Conservation (phyloP, 805 yeast species). For the Starmerella potacharoeniae region DNA sequence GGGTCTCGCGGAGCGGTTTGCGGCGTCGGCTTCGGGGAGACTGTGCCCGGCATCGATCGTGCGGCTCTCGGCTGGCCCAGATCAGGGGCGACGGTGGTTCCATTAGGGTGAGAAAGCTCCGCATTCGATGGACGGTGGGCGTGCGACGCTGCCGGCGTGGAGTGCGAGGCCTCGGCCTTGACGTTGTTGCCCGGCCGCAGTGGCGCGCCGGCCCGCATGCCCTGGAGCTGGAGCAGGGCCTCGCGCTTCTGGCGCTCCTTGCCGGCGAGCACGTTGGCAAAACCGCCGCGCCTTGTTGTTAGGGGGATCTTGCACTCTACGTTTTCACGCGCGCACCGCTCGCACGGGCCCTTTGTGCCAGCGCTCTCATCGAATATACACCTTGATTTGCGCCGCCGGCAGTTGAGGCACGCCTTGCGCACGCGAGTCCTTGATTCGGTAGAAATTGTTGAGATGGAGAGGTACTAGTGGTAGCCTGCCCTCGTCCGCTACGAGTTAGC, state of each 20-base stretch:
- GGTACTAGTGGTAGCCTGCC: background rate
- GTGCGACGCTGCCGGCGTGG: no score
- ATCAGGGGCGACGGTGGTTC: no score
- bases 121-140: no score
- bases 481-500: background rate
- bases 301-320: conserved; percentile 67
- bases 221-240: background rate
- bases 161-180: no score
- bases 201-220: background rate
- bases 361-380: conserved; percentile 75
- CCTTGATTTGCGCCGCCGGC: conserved; percentile 71
- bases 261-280: conserved; percentile 31
- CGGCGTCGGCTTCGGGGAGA: no score
- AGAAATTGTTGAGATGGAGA: background rate
- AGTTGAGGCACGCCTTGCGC: conserved; percentile 75
- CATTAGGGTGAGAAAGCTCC: no score
- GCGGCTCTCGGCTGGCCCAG: no score
- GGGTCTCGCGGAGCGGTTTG: no score
- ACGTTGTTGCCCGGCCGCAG: background rate
- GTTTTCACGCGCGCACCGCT: conserved; percentile 71
- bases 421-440: conserved; percentile 25
- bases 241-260: conserved; percentile 16
- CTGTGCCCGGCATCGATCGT: no score
- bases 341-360: conserved; percentile 75
- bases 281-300: conserved; percentile 41